Evolutionary conservation across 1,284 basidiomycete species (phyloP).

Genomic region (Cutaneotrichosporon curvatum): DNA sequence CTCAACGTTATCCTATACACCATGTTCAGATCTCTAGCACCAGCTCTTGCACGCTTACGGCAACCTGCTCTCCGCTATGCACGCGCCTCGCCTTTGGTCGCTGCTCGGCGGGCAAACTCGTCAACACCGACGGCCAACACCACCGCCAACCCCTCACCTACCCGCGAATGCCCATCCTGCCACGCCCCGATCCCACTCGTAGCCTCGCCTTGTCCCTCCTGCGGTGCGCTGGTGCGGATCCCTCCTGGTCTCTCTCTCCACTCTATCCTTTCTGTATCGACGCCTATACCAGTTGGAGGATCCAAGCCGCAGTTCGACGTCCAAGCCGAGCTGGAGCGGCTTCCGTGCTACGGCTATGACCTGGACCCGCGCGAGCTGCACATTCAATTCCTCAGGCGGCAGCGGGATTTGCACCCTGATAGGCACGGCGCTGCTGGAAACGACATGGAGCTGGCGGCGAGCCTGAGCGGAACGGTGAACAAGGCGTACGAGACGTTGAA

Average conservation of each 20-base stretch:
- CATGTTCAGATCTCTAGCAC: no score
- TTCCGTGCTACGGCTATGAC: slow-evolving; percentile 35
- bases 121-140: neutral
- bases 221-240: slow-evolving; percentile 31
- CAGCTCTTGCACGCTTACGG: no score
- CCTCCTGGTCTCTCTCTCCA: slow-evolving; percentile 36
- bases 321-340: slow-evolving; percentile 22
- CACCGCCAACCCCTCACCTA: neutral
- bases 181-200: slow-evolving; percentile 22
- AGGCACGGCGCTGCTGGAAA: slow-evolving; percentile 25
- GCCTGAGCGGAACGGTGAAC: slow-evolving; percentile 39
- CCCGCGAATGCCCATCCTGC: slow-evolving; percentile 32
- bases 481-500: slow-evolving; percentile 42
- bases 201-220: slow-evolving; percentile 38
- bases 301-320: slow-evolving; percentile 18
- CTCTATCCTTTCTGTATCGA: slow-evolving; percentile 23
- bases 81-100: no score
- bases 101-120: neutral
- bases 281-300: no score
- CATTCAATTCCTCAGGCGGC: slow-evolving; percentile 32
- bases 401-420: slow-evolving; percentile 43
- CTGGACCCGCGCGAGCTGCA: slow-evolving; percentile 34
- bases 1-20: no score
- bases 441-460: slow-evolving; percentile 28
- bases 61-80: no score